phyloP scores from a whole-genome alignment of 164 flowering plant species.

The Magnolia officinalis region DNA sequence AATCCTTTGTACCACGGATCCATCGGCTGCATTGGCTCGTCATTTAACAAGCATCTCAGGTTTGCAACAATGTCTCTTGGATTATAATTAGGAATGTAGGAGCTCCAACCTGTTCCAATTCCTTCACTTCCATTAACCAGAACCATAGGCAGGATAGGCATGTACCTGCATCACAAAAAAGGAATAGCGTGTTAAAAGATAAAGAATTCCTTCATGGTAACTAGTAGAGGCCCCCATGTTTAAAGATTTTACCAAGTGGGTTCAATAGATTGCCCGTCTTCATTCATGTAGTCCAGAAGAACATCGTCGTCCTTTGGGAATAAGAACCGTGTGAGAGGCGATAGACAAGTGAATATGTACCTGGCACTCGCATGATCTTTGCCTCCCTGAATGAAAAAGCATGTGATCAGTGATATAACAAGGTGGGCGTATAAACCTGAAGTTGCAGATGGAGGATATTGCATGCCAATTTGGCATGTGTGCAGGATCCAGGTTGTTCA shows the following conservation, averaged over 20 bases:
- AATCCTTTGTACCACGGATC: constrained; percentile 96
- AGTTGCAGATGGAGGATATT: too few species aligned
- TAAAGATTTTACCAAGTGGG: constrained; percentile 69
- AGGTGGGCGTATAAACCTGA: too few species aligned
- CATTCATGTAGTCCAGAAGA: constrained; percentile 75
- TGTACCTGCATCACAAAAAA: constrained; percentile 49
- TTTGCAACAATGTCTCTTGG: constrained; percentile 83
- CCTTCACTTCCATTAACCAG: constrained; percentile 98
- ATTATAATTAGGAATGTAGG: constrained; percentile 81
- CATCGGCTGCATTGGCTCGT: constrained; percentile 76
- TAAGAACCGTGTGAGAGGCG: constrained; percentile 64
- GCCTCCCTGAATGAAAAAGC: constrained; percentile 64
- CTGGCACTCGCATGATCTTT: constrained; percentile 97
- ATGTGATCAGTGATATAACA: too few species aligned
- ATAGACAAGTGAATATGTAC: constrained; percentile 65
- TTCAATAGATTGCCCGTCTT: constrained; percentile 85
- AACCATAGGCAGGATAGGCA: constrained; percentile 77
- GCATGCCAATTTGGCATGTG: too few species aligned
- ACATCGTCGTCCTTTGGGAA: constrained; percentile 88
- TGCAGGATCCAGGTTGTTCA: too few species aligned
- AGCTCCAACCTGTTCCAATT: constrained; percentile 98
- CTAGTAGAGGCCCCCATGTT: background rate
- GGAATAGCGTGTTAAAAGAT: background rate
- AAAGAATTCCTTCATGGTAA: too few species aligned
- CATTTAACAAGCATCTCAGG: constrained; percentile 62